Evolutionary conservation across 139 green algal genomes (phyloP).

Genomic region (Tetradesmus lagerheimii): DNA sequence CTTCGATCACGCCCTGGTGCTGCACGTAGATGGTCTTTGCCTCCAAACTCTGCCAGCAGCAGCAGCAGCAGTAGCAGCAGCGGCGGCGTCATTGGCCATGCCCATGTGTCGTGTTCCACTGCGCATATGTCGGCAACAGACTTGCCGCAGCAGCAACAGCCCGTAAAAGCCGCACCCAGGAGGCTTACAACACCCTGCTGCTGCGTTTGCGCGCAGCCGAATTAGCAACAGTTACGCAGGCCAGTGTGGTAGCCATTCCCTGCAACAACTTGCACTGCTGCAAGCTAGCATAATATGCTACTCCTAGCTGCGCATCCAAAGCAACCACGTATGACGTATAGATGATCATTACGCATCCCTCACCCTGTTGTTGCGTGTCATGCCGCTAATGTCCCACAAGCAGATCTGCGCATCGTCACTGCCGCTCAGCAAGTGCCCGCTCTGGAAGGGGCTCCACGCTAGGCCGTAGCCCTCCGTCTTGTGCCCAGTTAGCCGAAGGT

Average conservation of each 20-base stretch:
- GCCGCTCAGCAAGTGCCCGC: conserved; percentile 89
- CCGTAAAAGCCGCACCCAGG: too few relatives aligned
- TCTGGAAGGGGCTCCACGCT: conserved; percentile 90
- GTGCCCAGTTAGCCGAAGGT: conserved; percentile 91
- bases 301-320: conserved; percentile 87
- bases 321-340: background rate
- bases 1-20: conserved; percentile 91
- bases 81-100: too few relatives aligned
- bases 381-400: conserved; percentile 95
- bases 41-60: conserved; percentile 63
- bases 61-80: too few relatives aligned
- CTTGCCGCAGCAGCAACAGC: too few relatives aligned
- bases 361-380: conserved; percentile 34
- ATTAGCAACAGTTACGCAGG: too few relatives aligned
- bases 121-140: too few relatives aligned
- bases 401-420: conserved; percentile 99
- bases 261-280: too few relatives aligned
- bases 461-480: conserved; percentile 98
- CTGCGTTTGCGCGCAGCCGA: too few relatives aligned
- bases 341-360: background rate
- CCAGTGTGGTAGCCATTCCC: too few relatives aligned
- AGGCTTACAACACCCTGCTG: background rate
- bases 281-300: too few relatives aligned
- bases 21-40: conserved; percentile 85
- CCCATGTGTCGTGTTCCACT: too few relatives aligned